A percentile compares a stretch with the other conserved stretches of the same genome.
phyloP scores from a whole-genome alignment of 148 eudicot genomes.

The Cornus florida region DNA sequence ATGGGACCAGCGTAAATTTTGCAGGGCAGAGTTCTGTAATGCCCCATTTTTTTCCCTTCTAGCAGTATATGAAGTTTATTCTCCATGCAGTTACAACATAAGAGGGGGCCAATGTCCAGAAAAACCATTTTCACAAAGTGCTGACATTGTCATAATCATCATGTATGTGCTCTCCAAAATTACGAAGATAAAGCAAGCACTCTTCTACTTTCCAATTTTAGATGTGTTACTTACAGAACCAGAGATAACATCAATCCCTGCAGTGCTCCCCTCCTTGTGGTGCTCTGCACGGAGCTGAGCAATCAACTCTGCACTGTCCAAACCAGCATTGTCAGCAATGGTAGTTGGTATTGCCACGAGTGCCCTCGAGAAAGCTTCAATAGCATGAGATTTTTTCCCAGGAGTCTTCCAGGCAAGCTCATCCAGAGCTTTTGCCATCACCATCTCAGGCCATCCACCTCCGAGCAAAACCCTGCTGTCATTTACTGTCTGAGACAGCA shows the following conservation, averaged over 20 bases:
- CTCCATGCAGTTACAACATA: not conserved
- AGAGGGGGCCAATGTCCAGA: not conserved
- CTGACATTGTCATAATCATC: not conserved
- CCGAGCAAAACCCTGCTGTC: conserved; percentile 94
- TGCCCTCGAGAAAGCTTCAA: conserved; percentile 94
- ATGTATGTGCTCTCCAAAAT: not conserved
- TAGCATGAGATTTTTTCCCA: conserved; percentile 94
- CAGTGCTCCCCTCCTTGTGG: conserved; percentile 71
- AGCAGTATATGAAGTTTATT: not conserved
- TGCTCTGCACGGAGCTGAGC: conserved; percentile 97
- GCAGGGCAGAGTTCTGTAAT: not conserved
- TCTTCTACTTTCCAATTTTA: not conserved
- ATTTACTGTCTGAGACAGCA: conserved; percentile 89
- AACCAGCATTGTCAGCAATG: conserved; percentile 96
- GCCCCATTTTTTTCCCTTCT: not conserved
- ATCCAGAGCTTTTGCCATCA: conserved; percentile 96
- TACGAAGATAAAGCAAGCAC: not conserved
- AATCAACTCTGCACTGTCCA: conserved; percentile 94
- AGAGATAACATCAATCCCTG: conserved; percentile 91
- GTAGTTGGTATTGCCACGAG: conserved; percentile 87
- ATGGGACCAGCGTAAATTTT: not conserved
- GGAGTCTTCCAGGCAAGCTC: conserved; percentile 92
- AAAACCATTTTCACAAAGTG: not conserved
- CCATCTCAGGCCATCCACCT: conserved; percentile 99
- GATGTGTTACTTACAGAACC: conserved; percentile 64